Evolutionary conservation across 2,329 filamentous ascomycete genomes (phyloP).

Genomic region (Trichoderma harzianum): DNA sequence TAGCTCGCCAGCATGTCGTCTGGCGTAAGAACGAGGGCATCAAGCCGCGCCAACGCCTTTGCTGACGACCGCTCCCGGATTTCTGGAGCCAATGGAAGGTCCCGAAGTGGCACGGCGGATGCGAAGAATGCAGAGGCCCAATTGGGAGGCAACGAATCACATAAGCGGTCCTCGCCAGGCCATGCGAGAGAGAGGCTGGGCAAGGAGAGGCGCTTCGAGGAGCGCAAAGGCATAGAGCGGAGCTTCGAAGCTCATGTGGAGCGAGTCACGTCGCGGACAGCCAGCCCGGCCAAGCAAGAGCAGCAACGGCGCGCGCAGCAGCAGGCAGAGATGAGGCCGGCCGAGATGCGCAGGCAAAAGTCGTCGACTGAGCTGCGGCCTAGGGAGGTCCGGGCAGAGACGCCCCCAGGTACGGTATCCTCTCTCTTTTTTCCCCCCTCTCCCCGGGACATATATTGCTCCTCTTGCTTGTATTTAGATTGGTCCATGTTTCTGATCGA

Average conservation of each 20-base stretch:
- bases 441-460: background rate
- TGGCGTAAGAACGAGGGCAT: constrained; percentile 37
- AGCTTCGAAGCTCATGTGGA: constrained; percentile 60
- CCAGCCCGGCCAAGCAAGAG: constrained; percentile 57
- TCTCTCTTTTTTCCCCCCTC: background rate
- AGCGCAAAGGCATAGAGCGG: constrained; percentile 54
- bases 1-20: constrained; percentile 42
- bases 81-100: constrained; percentile 33
- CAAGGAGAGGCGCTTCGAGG: constrained; percentile 46
- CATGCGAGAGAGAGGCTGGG: constrained; percentile 48
- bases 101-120: constrained; percentile 36
- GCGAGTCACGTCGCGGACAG: constrained; percentile 55
- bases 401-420: constrained; percentile 44
- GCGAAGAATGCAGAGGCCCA: constrained; percentile 36
- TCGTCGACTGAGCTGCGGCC: constrained; percentile 42
- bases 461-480: background rate
- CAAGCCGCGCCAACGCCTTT: constrained; percentile 42
- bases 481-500: background rate
- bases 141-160: constrained; percentile 39
- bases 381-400: constrained; percentile 46
- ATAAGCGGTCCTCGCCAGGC: constrained; percentile 57
- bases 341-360: constrained; percentile 40
- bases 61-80: constrained; percentile 38
- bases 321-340: constrained; percentile 37
- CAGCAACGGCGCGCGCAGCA: constrained; percentile 37